Conservation (phyloP, 108 stramenopile species). For the Mayamaea pseudoterrestris region DNA sequence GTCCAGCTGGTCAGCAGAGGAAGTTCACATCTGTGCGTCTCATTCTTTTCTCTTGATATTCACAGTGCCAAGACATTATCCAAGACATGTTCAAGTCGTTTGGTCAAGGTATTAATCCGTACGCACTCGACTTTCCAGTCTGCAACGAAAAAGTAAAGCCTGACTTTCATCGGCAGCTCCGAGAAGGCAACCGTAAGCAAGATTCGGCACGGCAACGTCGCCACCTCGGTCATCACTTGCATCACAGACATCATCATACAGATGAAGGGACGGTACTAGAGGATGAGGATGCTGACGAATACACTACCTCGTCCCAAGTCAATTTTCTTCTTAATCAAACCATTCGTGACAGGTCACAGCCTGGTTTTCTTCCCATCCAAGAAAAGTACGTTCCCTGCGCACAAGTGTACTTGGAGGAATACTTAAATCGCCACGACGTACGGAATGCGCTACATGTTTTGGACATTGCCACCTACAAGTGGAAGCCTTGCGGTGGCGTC, state of each 20-base stretch:
- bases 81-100: constrained; percentile 19
- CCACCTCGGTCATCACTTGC: neutral
- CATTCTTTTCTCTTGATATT: no score
- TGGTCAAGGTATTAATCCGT: constrained; percentile 42
- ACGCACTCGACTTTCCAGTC: constrained; percentile 66
- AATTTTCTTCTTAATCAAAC: neutral
- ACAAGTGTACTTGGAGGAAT: constrained; percentile 22
- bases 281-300: neutral
- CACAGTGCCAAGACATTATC: constrained; percentile 17
- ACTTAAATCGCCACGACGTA: constrained; percentile 49
- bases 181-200: no score
- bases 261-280: neutral
- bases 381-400: constrained; percentile 48
- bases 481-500: constrained; percentile 28
- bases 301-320: neutral
- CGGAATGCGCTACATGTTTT: constrained; percentile 44
- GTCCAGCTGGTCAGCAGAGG: neutral
- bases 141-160: constrained; percentile 34
- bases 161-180: no score
- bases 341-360: constrained; percentile 16
- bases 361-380: no score
- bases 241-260: no score
- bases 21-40: neutral
- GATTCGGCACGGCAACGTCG: neutral
- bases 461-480: constrained; percentile 16